Conservation (phyloP, 1,284 basidiomycete genomes). For the Earliella scabrosa region DNA sequence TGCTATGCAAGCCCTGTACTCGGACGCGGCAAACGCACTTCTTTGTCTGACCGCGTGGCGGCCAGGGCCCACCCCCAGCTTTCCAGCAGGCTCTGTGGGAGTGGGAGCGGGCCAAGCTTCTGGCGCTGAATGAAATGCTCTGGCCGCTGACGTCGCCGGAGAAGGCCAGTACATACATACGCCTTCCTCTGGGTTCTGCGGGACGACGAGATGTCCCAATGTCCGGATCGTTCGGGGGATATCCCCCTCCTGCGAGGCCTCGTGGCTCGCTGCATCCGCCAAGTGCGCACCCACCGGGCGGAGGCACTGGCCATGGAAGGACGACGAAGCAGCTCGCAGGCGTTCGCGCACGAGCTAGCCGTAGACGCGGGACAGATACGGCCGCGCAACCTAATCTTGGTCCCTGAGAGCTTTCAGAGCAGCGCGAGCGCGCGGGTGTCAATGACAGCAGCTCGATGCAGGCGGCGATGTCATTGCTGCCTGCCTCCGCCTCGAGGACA, state of each 20-base stretch:
- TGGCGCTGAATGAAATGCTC: background rate
- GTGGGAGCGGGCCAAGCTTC: background rate
- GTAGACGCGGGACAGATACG: conserved; percentile 2
- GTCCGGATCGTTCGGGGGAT: conserved; percentile 7
- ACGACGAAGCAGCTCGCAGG: background rate
- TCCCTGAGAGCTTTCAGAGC: background rate
- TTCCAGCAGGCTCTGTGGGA: background rate
- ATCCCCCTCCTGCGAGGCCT: no score
- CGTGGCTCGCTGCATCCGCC: conserved; percentile 9
- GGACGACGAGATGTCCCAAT: conserved; percentile 8
- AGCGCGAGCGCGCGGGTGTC: background rate
- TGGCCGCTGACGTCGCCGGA: background rate
- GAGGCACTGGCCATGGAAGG: conserved; percentile 17
- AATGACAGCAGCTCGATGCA: background rate
- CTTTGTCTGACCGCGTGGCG: conserved; percentile 3
- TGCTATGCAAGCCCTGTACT: background rate
- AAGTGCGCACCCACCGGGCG: conserved; percentile 12
- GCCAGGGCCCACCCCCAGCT: background rate
- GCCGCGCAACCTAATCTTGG: conserved; percentile 9
- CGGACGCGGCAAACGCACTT: background rate
- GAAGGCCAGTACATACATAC: background rate
- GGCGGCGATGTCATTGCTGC: background rate
- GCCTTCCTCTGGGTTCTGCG: no score
- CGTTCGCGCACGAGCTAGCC: conserved; percentile 6
- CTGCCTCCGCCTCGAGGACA: background rate